Evolutionary conservation across 768 basidiomycete genomes (phyloP), one percentile per base, ranked within the genome.

Genomic region (Panaeolus papilionaceus): DNA sequence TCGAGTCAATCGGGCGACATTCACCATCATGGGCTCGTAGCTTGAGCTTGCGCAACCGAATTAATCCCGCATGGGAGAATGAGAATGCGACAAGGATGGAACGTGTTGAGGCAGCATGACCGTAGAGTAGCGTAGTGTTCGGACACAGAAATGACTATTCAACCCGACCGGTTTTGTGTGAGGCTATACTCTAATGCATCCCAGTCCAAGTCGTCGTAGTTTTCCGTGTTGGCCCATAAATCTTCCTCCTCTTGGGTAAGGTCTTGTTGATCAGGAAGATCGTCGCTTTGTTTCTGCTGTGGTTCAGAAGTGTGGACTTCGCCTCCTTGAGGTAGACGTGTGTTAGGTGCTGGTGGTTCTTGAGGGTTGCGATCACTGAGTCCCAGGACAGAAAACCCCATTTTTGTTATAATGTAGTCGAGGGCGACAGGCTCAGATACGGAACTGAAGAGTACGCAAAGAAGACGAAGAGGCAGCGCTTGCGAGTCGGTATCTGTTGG

Each of bases 361-460:
- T 42, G 49, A 23, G 38, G 26, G 23, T 40, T 58, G 9, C 49
- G 49, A 23, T 66, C 49, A 16, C 73, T 68, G 61, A 62, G 67
- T 28, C 70, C 66, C 16, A 74, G 45, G 28, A 67, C 69, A 42
- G 64, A 68, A 71, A 96, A 79, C 8, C 94, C 95, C 23, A 81
- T 78, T 16, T 81, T 72, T 4, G 89, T 86, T 62, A 98, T 84
- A 67, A 94, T 82, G 70, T 91, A 97, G 75, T 98, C 94, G 66
- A 93, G 76, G 12, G 89, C 90, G 18, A 79, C 80, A 0, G 90
- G 85, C 0, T 80, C 72, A 26, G 77, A 75, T 40, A 91, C 84
- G 10, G 88, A 88, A 69, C 89, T 93, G 79, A 95, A 98, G 9
- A 98, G 82, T 63, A 96, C 82, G 66, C 88, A 89, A 65, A 96